Evolutionary conservation across 73 alveolate species (phyloP), one percentile per base, ranked within the genome.

Genomic region (Breviolum minutum): DNA sequence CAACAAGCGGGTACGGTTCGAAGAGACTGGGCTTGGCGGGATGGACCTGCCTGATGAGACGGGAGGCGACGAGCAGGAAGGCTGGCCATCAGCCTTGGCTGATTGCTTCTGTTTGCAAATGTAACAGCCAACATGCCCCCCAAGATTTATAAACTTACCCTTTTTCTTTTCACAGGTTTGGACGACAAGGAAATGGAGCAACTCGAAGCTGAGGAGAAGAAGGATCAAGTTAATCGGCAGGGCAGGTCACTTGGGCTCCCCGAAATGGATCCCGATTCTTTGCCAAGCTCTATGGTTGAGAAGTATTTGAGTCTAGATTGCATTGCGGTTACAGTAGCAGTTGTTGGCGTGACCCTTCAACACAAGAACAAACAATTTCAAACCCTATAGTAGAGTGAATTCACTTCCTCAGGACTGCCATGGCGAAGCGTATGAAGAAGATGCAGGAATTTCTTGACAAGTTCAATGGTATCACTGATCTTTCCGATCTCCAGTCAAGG

Each of bases 361-460:
- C 10, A 20, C 86, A 27, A 27, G 61, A 77, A 8, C 27, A 0
- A 0, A 17, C 1, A 77, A 27, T 0, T 14, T 26, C 17, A 2
- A 26, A 14, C 17, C 12, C 60, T 14, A 27, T n/a, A 9, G 20
- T 11, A 27, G 32, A 9, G 13, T 16, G 6, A 8, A 48, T 11
- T 27, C 69, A 40, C 14, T 7, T 13, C 11, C 87, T n/a, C 8
- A 85, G 94, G 94, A 63, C 11, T 22, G 68, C 76, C 0, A 5
- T 85, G 80, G 94, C 94, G 5, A 85, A 85, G 63, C 94, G 94
- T 29, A 85, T 85, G 76, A 85, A 27, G 61, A 85, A 85, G 79
- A 85, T 85, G 76, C 79, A 60, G 79, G 79, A 62, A 80, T 24
- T 86, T 27, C 61, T 11, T n/a, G 29, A 62, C 19, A 61, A 63